These are phyloP conservation scores for Pichia exigua DNA, from an alignment of 805 yeast genomes.

Conservation along the genomic window DNA sequence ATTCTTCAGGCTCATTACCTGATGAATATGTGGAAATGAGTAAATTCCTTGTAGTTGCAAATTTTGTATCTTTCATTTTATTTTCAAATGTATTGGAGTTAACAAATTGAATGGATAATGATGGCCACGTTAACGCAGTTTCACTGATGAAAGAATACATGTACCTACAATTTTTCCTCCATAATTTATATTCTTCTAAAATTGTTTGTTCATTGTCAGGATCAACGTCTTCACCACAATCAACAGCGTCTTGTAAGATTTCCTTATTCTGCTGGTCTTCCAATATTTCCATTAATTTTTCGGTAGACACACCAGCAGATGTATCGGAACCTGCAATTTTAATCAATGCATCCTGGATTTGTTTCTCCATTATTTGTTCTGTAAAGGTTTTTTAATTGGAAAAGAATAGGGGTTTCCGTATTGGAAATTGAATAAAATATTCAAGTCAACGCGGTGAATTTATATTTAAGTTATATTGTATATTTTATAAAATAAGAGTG, in stretches of 20 bases:
- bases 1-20: constrained; percentile 52
- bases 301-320: neutral
- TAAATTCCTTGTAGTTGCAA: constrained; percentile 36
- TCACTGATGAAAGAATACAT: constrained; percentile 82
- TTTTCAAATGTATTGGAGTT: constrained; percentile 34
- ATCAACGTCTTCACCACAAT: neutral
- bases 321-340: neutral
- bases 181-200: constrained; percentile 63
- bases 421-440: neutral
- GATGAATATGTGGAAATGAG: constrained; percentile 70
- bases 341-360: neutral
- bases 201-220: constrained; percentile 27
- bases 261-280: neutral
- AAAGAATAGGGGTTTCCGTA: too few species aligned
- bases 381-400: too few species aligned
- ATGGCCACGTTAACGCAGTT: constrained; percentile 77
- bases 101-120: constrained; percentile 71
- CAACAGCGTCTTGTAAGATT: neutral
- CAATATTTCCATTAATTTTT: neutral
- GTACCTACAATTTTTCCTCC: constrained; percentile 74
- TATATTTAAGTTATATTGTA: too few species aligned
- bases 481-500: too few species aligned
- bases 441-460: neutral
- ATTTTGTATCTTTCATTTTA: constrained; percentile 22
- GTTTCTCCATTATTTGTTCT: neutral